Evolutionary conservation across 2,329 filamentous ascomycete species (phyloP), one percentile per base, ranked within the genome.

Genomic region (Fusarium sp.): DNA sequence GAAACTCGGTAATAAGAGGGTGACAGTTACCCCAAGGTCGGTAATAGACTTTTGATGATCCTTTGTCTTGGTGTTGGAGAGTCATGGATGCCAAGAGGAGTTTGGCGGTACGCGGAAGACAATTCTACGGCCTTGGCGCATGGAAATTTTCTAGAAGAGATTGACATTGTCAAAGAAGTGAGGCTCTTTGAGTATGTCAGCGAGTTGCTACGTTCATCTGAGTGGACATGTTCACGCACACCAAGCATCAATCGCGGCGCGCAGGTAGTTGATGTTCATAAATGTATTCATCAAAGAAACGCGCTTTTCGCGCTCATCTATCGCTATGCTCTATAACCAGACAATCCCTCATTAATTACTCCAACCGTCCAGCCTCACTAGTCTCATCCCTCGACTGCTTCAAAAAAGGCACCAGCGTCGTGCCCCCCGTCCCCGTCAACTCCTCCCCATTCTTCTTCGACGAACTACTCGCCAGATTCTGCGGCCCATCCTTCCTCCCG

Each of bases 331-430:
- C 48, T 33, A 33, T 33, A 15, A 33, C 31, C 31, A 31, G 14
- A 31, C 12, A 14, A 2, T 31, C 31, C 12, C 31, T 31, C 31
- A 31, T 27, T 25, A 15, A 51, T 70, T 70, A 38, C 54, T 76
- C 67, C 59, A 83, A 68, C 21, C 71, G 76, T 0, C 82, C 83
- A 6, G 84, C 84, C 25, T 76, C 74, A 5, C 67, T 71, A 0
- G 95, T 98, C 84, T 97, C 95, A 78, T 98, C 94, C 23, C 95
- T 86, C 7, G 93, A 92, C 82, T 97, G 93, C 81, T 94, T 97
- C 71, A 98, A 81, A 80, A 98, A 98, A 0, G 95, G 94, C 63
- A 98, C 92, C 58, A 98, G 82, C 2, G 92, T 90, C 0, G 95
- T 98, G 0, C 95, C 95, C 5, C 95, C 95, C 0, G 95, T 98